Evolutionary conservation across 1,284 basidiomycete genomes (phyloP).

Genomic region (Trametes sp.): DNA sequence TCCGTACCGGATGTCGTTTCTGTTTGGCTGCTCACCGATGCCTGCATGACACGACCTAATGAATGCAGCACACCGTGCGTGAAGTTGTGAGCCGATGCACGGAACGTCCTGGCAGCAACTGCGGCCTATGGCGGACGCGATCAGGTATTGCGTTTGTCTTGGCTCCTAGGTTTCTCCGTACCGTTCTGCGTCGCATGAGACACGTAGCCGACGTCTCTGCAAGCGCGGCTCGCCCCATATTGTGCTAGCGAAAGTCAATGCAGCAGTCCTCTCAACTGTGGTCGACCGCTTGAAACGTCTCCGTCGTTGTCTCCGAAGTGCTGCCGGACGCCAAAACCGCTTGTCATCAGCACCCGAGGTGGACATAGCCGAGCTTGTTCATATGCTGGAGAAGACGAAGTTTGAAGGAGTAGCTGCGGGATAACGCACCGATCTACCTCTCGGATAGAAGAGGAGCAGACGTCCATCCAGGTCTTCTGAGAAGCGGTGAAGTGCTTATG

Average conservation of each 20-base stretch:
- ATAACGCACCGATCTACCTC: slow-evolving; percentile 4
- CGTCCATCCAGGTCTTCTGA: background rate
- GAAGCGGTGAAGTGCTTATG: background rate
- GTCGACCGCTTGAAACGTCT: background rate
- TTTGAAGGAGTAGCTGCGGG: background rate
- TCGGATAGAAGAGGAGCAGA: slow-evolving; percentile 1
- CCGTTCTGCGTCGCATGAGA: background rate
- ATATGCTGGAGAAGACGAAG: background rate
- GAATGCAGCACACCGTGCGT: background rate
- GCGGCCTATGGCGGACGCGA: background rate
- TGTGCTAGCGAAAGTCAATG: slow-evolving; percentile 1
- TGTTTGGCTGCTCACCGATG: too few relatives aligned
- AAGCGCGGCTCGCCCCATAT: background rate
- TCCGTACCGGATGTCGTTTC: too few relatives aligned
- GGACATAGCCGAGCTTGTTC: background rate
- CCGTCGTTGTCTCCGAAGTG: slow-evolving; percentile 10
- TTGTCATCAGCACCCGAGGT: background rate
- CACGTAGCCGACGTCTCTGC: background rate
- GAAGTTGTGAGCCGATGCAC: background rate
- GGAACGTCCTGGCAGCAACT: too few relatives aligned
- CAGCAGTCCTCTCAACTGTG: too few relatives aligned
- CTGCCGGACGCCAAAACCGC: background rate
- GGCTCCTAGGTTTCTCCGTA: slow-evolving; percentile 2
- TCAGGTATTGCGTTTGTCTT: background rate
- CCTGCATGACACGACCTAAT: background rate